A percentile compares a stretch with the other conserved stretches of the same genome.
Evolutionary conservation across 2,329 filamentous ascomycete genomes (phyloP).

Genomic region (Hawksworthiomyces lignivorus): DNA sequence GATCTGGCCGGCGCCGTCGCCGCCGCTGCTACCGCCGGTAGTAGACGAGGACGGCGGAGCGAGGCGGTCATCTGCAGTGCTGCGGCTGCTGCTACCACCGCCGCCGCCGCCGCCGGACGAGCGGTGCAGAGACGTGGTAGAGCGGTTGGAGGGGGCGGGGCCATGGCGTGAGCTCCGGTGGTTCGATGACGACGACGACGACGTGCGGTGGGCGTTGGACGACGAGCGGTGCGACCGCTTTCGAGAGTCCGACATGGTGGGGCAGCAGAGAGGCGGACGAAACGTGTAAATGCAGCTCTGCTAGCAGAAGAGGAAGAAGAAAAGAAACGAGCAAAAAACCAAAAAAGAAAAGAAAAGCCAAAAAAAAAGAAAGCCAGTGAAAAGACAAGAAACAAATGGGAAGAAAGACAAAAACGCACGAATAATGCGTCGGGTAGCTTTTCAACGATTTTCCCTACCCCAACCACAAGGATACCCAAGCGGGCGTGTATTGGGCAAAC

Average conservation of each 20-base stretch:
- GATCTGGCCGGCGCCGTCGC: slow-evolving; percentile 3
- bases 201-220: background rate
- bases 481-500: no score
- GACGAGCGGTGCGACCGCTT: slow-evolving; percentile 1
- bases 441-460: no score
- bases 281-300: background rate
- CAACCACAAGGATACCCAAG: no score
- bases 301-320: background rate
- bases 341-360: background rate
- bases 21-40: background rate
- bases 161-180: slow-evolving; percentile 11
- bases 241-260: slow-evolving; percentile 11
- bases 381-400: no score
- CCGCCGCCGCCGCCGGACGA: background rate
- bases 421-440: no score
- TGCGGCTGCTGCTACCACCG: background rate
- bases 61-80: background rate
- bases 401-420: no score
- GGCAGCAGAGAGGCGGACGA: background rate
- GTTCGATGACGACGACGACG: slow-evolving; percentile 9
- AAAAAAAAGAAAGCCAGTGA: background rate
- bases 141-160: slow-evolving; percentile 11
- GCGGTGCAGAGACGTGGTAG: slow-evolving; percentile 11
- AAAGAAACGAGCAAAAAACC: background rate
- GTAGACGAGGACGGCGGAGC: background rate